Conservation (phyloP, 1,284 basidiomycete genomes). For the Papiliotrema flavescens region DNA sequence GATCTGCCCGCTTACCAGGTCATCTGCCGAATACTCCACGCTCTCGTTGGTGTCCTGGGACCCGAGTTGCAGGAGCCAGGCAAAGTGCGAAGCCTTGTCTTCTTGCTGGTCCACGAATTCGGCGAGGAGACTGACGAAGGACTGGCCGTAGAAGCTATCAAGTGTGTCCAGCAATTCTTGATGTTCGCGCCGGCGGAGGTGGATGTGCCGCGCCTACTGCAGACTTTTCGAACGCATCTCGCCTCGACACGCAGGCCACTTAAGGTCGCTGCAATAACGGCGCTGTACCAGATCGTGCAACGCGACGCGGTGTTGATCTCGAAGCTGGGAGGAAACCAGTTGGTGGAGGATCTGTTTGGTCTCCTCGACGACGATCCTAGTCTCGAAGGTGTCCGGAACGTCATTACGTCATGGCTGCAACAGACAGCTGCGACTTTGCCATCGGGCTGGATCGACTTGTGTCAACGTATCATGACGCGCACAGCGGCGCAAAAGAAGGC, state of each 20-base stretch:
- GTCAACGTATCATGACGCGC: constrained; percentile 84
- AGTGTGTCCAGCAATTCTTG: constrained; percentile 91
- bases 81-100: constrained; percentile 72
- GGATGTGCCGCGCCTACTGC: constrained; percentile 71
- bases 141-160: constrained; percentile 87
- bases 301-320: constrained; percentile 90
- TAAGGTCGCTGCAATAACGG: constrained; percentile 91
- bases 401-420: constrained; percentile 91
- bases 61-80: constrained; percentile 90
- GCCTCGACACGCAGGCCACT: constrained; percentile 74
- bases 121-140: constrained; percentile 81
- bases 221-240: constrained; percentile 69
- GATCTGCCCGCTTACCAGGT: constrained; percentile 89
- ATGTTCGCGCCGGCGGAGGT: constrained; percentile 89
- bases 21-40: constrained; percentile 86
- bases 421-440: constrained; percentile 92
- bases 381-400: constrained; percentile 89
- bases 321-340: constrained; percentile 83
- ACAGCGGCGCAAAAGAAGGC: constrained; percentile 59
- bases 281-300: constrained; percentile 94
- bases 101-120: constrained; percentile 83
- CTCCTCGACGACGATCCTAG: constrained; percentile 89
- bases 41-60: constrained; percentile 87
- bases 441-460: constrained; percentile 96
- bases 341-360: constrained; percentile 92